These are phyloP conservation scores for Stipa capillata DNA, from an alignment of 176 grass and related monocot genomes.

Conservation along the genomic window DNA sequence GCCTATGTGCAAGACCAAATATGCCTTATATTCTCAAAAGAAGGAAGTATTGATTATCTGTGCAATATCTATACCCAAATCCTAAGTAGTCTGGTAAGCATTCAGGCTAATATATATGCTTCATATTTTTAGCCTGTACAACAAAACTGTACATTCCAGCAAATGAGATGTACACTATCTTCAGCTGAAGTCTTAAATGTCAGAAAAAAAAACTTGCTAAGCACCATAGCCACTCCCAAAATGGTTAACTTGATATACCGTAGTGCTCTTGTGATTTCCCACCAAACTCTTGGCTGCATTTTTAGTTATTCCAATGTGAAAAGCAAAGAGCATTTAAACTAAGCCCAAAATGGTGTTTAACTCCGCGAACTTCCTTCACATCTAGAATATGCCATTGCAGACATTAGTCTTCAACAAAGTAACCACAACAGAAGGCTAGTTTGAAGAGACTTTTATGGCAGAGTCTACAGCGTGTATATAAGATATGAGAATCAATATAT, in stretches of 20 bases:
- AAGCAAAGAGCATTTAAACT: background rate
- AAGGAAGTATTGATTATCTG: background rate
- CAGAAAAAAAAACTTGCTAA: background rate
- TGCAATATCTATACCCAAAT: background rate
- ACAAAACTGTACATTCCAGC: background rate
- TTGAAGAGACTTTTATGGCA: background rate
- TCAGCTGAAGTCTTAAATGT: background rate
- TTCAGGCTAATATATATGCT: background rate
- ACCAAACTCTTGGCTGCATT: background rate
- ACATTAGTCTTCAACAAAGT: conserved; percentile 18
- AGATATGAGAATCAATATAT: background rate
- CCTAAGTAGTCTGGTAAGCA: background rate
- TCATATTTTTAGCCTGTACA: background rate
- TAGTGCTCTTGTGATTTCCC: background rate
- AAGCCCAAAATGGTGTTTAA: conserved; percentile 13
- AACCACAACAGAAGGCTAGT: background rate
- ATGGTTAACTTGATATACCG: background rate
- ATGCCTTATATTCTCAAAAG: background rate
- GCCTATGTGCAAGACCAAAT: background rate
- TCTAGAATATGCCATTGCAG: conserved; percentile 31
- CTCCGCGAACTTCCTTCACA: conserved; percentile 91
- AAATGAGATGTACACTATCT: background rate
- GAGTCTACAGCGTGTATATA: background rate
- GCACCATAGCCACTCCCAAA: background rate
- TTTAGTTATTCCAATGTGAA: background rate